phyloP scores from a whole-genome alignment of 768 basidiomycete genomes.

The Boletellus emodensis region DNA sequence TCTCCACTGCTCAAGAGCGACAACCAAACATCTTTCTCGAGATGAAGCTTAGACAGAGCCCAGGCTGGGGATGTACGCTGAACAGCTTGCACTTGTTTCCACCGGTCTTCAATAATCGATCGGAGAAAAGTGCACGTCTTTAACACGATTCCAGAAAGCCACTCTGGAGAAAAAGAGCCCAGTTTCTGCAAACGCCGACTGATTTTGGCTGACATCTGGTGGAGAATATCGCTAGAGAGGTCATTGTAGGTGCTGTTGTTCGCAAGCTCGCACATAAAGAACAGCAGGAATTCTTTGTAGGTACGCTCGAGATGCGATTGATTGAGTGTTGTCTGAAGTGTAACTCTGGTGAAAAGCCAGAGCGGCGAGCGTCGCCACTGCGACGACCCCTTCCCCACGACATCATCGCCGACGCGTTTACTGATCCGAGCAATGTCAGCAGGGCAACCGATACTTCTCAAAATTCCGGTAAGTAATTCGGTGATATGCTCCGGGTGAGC shows the following conservation, averaged over 20 bases:
- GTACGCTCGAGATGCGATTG: neutral
- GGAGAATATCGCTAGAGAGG: slow-evolving; percentile 26
- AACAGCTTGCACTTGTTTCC: slow-evolving; percentile 28
- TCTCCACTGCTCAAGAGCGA: slow-evolving; percentile 29
- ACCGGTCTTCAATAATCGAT: slow-evolving; percentile 29
- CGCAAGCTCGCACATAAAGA: slow-evolving; percentile 32
- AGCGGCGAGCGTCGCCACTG: slow-evolving; percentile 37
- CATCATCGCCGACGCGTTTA: neutral
- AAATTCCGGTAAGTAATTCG: slow-evolving; percentile 42
- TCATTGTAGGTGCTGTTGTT: slow-evolving; percentile 10
- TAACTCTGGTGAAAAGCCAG: slow-evolving; percentile 26
- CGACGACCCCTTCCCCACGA: neutral
- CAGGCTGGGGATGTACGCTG: slow-evolving; percentile 28
- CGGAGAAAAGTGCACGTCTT: slow-evolving; percentile 24
- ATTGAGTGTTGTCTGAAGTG: slow-evolving; percentile 30
- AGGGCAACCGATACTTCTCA: slow-evolving; percentile 30
- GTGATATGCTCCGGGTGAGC: slow-evolving; percentile 42
- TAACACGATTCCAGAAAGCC: neutral
- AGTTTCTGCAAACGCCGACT: neutral
- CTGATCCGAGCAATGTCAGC: slow-evolving; percentile 1
- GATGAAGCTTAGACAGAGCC: slow-evolving; percentile 26
- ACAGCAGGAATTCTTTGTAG: slow-evolving; percentile 52
- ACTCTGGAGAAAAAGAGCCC: neutral
- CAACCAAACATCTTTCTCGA: slow-evolving; percentile 29
- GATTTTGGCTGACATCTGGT: neutral